Conservation (phyloP, 2,329 filamentous ascomycete genomes). For the Stenocarpella maydis region DNA sequence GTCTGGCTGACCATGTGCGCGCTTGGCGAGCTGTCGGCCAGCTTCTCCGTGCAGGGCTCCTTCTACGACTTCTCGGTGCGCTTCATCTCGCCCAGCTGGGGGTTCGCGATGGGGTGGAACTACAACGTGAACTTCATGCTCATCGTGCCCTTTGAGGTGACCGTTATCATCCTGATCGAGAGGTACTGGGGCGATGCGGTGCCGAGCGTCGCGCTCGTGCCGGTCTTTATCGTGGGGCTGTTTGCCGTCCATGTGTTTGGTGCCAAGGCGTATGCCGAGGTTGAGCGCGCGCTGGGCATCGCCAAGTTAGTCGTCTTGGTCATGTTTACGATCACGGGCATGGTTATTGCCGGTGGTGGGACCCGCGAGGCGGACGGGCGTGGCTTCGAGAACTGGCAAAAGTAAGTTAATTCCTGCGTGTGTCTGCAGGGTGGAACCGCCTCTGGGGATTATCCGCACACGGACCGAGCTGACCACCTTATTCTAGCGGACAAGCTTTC, state of each 20-base stretch:
- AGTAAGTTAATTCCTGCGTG: conserved; percentile 19
- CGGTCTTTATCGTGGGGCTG: conserved; percentile 46
- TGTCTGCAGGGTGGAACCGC: too few species aligned
- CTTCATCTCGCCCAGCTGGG: conserved; percentile 49
- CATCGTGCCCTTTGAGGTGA: conserved; percentile 49
- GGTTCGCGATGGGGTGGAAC: conserved; percentile 52
- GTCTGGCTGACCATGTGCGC: conserved; percentile 45
- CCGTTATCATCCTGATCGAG: conserved; percentile 45
- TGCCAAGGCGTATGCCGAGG: conserved; percentile 54
- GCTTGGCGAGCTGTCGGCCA: conserved; percentile 44
- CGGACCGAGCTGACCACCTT: not conserved
- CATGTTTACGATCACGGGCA: conserved; percentile 65
- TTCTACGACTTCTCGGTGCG: conserved; percentile 50
- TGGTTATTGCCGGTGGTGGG: conserved; percentile 59
- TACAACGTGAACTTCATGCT: conserved; percentile 48
- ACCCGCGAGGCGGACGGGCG: conserved; percentile 37
- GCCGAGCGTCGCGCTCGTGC: conserved; percentile 46
- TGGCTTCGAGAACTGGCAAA: conserved; percentile 29
- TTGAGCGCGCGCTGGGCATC: conserved; percentile 61
- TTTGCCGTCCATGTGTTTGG: conserved; percentile 54
- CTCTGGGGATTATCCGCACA: not conserved
- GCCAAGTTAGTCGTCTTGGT: conserved; percentile 61
- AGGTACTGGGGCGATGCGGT: conserved; percentile 43
- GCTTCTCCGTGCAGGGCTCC: conserved; percentile 47
- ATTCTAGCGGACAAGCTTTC: conserved; percentile 42